Evolutionary conservation across 768 basidiomycete species (phyloP), one percentile per base, ranked within the genome.

Genomic region (Termitomyces sp.): DNA sequence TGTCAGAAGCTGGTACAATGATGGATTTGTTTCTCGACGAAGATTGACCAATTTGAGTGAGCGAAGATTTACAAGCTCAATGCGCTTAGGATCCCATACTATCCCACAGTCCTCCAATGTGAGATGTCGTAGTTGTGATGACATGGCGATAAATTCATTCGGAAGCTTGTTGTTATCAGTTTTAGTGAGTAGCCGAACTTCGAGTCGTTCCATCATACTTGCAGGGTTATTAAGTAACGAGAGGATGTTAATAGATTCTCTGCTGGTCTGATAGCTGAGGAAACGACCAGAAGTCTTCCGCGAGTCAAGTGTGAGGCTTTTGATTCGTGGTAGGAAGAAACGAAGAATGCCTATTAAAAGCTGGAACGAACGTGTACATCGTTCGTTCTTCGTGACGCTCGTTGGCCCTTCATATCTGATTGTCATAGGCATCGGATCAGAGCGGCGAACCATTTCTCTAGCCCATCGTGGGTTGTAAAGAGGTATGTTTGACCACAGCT

Each of bases 351-450:
- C 50, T 9, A 5, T 50, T 12, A 50, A 4, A 35, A 16, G 23
- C 9, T 12, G 0, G 28, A 3, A 50, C 5, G 50, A 20, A n/a
- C 10, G 33, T 3, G 8, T 10, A 2, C 33, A 20, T 9, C 1
- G 0, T 35, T 5, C 12, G 13, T 0, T 6, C 4, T 1, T 6
- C 30, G 20, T 12, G 10, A 5, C 0, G 9, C 8, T 10, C 10
- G 23, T 9, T 44, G 43, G 43, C 23, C n/a, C n/a, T 14, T 13
- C 0, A 50, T 50, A 20, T 0, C 1, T 13, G n/a, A 50, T 35
- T 4, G 7, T 20, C 3, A 50, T 9, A 35, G 50, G 50, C 12
- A 7, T 33, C 23, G n/a, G 12, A 20, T 35, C n/a, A 4, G 48
- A 50, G 4, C 48, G 48, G 10, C 9, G 30, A 50, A 50, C 7